phyloP scores from a whole-genome alignment of 257 asterid species.

The Scutellaria minor region DNA sequence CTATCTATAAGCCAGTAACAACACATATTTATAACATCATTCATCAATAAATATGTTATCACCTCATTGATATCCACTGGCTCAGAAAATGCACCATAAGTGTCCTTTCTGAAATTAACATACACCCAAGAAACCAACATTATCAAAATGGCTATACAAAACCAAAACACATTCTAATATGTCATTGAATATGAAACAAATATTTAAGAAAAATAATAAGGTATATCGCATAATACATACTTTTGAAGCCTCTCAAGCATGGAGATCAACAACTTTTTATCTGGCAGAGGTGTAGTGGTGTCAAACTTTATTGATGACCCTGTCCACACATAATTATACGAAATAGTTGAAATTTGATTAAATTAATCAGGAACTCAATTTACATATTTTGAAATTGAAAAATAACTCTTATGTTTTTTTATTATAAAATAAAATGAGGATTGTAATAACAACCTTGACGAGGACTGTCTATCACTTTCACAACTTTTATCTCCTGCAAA shows the following conservation, averaged over 20 bases:
- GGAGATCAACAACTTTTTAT: slow-evolving; percentile 89
- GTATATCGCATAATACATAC: slow-evolving; percentile 51
- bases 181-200: neutral
- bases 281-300: slow-evolving; percentile 98
- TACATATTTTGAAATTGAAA: slow-evolving; percentile 32
- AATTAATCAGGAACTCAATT: slow-evolving; percentile 31
- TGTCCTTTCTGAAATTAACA: neutral
- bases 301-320: slow-evolving; percentile 85
- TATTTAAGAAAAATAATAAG: slow-evolving; percentile 12
- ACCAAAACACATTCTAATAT: too few species aligned
- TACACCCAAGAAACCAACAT: too few species aligned
- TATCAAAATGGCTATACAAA: neutral
- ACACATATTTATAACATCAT: too few species aligned
- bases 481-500: slow-evolving; percentile 67
- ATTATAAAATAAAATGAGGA: slow-evolving; percentile 38
- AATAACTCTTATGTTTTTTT: neutral
- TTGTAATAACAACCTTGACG: slow-evolving; percentile 56
- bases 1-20: too few species aligned
- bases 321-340: slow-evolving; percentile 64
- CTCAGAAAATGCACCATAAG: too few species aligned
- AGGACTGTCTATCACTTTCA: slow-evolving; percentile 72
- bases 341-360: slow-evolving; percentile 47
- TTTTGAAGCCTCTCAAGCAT: slow-evolving; percentile 99
- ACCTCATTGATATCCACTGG: too few species aligned
- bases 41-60: neutral